Base-by-base conservation (phyloP, 73 alveolate genomes). In the Blepharisma stoltei region DNA sequence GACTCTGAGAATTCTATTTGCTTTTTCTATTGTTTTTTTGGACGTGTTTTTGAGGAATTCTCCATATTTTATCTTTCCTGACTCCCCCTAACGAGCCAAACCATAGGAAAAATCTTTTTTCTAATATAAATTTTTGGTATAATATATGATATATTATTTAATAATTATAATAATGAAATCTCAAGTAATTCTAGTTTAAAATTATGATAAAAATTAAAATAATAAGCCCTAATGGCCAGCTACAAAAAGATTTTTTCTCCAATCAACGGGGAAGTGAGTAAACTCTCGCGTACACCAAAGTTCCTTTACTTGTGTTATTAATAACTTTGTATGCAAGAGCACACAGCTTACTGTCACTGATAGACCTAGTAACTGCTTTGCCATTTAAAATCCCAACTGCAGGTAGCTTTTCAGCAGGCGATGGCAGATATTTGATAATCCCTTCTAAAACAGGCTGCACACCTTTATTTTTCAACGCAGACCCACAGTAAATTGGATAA, bases 401-500 rank as follows among this genome's bases (percentile, higher is more conserved):
- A 8, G 81, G 49, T 0, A 78, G 76, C 43, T 81, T 67, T 8
- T 91, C 97, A 14, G 65, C 55, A 7, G 98, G 98, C 6, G 90
- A 77, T 3, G 98, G 97, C 6, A 93, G 85, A 65, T 77, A 83
- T 47, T 78, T 71, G 48, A 83, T 70, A 1, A 93, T 86, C 4
- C 88, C 93, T 60, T 93, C 97, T 44, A 93, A 55, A 0, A 93
- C 65, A 25, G 96, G 97, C 73, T 91, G 84, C 0, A 93, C 75
- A 0, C 98, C 98, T 70, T 91, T 78, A 81, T 93, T 92, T 53
- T 90, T 91, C 23, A 91, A 69, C n/a, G 98, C 89, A 23, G 92
- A 71, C 7, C 98, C 98, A 21, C 95, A 75, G 60, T 80, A 90
- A 5, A 93, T 80, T 14, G 97, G 97, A 25, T 77, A 81, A 46